These are phyloP conservation scores for Vaccinium vitisidaea DNA, from an alignment of 148 eudicot species.

Conservation along the genomic window DNA sequence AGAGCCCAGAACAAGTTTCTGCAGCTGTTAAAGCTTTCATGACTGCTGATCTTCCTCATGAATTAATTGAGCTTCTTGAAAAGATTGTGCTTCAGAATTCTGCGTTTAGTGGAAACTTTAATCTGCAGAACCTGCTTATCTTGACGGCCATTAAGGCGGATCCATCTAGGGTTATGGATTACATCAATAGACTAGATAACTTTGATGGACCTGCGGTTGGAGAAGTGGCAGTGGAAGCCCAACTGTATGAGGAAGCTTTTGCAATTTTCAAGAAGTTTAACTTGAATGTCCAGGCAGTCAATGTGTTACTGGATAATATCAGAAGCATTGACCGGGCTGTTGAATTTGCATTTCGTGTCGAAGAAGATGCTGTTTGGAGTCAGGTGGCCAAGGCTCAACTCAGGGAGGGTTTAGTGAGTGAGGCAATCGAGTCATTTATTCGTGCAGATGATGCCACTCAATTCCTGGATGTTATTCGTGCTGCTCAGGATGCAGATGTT, in stretches of 20 bases:
- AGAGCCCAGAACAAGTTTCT: slow-evolving; percentile 99
- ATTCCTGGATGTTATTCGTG: slow-evolving; percentile 82
- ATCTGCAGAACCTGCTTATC: slow-evolving; percentile 91
- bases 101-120: slow-evolving; percentile 96
- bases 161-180: slow-evolving; percentile 95
- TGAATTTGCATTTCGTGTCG: slow-evolving; percentile 96
- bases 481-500: slow-evolving; percentile 80
- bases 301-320: slow-evolving; percentile 76
- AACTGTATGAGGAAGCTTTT: slow-evolving; percentile 87
- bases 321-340: slow-evolving; percentile 85
- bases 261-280: slow-evolving; percentile 96
- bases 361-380: slow-evolving; percentile 99
- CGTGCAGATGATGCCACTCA: slow-evolving; percentile 95
- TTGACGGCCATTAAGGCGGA: slow-evolving; percentile 98
- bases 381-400: slow-evolving; percentile 97
- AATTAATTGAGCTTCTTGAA: slow-evolving; percentile 92
- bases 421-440: slow-evolving; percentile 96
- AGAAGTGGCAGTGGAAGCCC: slow-evolving; percentile 98
- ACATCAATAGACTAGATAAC: slow-evolving; percentile 87
- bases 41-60: slow-evolving; percentile 99
- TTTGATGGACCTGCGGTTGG: slow-evolving; percentile 99
- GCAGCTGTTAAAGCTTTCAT: slow-evolving; percentile 99
- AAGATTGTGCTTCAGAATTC: slow-evolving; percentile 98
- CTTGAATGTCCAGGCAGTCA: slow-evolving; percentile 91
- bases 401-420: slow-evolving; percentile 81